phyloP scores from a whole-genome alignment of 768 basidiomycete species.

The Tylopilus plumbeoviolaceoides region DNA sequence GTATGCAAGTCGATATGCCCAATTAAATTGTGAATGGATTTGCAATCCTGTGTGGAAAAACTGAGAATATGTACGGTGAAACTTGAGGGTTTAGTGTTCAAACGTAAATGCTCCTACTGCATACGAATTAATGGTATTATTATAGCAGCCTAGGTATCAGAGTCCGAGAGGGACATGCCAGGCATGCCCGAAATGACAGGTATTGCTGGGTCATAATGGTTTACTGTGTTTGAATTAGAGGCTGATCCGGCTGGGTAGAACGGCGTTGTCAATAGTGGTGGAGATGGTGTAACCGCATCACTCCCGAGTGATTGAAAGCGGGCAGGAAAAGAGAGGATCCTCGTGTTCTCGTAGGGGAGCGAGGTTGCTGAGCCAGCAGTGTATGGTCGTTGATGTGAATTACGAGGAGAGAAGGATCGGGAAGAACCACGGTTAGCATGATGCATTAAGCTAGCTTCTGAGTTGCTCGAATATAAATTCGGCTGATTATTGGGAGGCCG shows the following conservation, averaged over 20 bases:
- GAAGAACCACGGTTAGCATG: constrained; percentile 3
- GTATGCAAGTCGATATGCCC: constrained; percentile 15
- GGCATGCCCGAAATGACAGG: constrained; percentile 15
- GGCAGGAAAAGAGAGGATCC: constrained; percentile 11
- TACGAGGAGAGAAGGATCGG: constrained; percentile 8
- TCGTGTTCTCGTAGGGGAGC: constrained; percentile 11
- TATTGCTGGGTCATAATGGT: constrained; percentile 6
- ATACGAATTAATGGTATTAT: constrained; percentile 1
- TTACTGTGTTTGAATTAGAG: constrained; percentile 4
- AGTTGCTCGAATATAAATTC: constrained; percentile 15
- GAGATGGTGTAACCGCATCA: constrained; percentile 16
- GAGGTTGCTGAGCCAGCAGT: constrained; percentile 19
- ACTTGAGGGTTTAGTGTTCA: constrained; percentile 5
- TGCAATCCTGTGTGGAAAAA: constrained; percentile 5
- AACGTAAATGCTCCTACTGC: constrained; percentile 1
- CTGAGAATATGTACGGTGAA: constrained; percentile 19
- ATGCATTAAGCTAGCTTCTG: constrained; percentile 8
- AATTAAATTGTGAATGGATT: constrained; percentile 10
- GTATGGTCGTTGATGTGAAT: constrained; percentile 15
- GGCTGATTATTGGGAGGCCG: constrained; percentile 10
- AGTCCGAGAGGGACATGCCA: constrained; percentile 14
- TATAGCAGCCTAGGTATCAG: constrained; percentile 1
- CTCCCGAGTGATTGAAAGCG: constrained; percentile 6
- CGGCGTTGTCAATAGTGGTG: constrained; percentile 26
- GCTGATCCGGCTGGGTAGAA: constrained; percentile 26